phyloP scores from a whole-genome alignment of 129 eudicot species.

The Tagetes erecta region DNA sequence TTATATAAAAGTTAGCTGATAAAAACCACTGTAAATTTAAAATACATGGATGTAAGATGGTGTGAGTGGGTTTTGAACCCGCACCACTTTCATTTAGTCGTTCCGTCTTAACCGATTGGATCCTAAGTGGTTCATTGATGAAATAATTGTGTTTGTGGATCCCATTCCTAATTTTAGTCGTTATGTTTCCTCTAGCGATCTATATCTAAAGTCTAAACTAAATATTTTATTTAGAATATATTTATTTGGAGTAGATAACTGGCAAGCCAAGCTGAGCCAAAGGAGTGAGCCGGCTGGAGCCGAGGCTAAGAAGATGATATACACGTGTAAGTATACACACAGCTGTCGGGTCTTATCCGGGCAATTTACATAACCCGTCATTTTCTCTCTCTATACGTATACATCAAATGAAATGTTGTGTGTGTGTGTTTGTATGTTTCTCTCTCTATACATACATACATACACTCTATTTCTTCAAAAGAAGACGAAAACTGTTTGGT shows the following conservation, averaged over 20 bases:
- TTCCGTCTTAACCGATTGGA: no score
- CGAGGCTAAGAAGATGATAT: not conserved
- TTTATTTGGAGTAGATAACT: not conserved
- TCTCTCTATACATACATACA: constrained; percentile 1
- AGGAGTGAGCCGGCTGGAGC: not conserved
- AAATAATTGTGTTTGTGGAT: no score
- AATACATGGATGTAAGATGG: no score
- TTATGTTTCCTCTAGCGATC: no score
- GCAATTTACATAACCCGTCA: constrained; percentile 34
- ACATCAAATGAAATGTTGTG: not conserved
- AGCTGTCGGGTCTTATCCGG: constrained; percentile 37
- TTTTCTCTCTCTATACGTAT: constrained; percentile 24
- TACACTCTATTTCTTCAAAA: not conserved
- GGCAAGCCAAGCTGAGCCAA: not conserved
- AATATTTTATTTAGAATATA: no score
- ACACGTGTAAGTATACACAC: constrained; percentile 27
- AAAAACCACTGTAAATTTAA: no score
- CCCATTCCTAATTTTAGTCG: no score
- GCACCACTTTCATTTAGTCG: no score
- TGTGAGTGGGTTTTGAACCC: no score
- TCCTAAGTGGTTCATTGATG: no score
- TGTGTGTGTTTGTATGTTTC: not conserved
- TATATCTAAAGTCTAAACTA: no score
- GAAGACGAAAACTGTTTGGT: constrained; percentile 30
- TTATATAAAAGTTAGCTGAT: no score